phyloP scores from a whole-genome alignment of 768 basidiomycete species.

The Mycena galericulata region DNA sequence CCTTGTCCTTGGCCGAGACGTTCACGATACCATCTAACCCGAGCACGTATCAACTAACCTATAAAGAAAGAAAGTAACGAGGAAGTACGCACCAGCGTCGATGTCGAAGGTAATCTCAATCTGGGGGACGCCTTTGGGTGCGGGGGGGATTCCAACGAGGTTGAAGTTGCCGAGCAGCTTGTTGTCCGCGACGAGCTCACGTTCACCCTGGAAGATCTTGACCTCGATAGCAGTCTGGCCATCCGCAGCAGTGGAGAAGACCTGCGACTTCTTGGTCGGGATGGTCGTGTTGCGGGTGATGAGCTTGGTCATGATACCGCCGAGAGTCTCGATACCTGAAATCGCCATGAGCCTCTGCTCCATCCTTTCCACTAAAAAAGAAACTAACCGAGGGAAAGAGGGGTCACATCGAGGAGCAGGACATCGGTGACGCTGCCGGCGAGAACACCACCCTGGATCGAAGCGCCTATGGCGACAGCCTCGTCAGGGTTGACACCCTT shows the following conservation, averaged over 20 bases:
- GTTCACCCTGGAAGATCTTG: constrained; percentile 99
- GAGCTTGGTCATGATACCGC: constrained; percentile 99
- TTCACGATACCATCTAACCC: constrained; percentile 95
- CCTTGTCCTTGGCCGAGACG: constrained; percentile 96
- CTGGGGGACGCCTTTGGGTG: constrained; percentile 85
- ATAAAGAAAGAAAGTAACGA: not conserved
- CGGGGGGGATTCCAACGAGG: constrained; percentile 95
- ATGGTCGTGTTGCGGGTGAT: constrained; percentile 99
- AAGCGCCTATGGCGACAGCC: constrained; percentile 97
- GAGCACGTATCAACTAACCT: constrained; percentile 17
- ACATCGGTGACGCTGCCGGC: constrained; percentile 97
- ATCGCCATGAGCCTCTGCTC: constrained; percentile 5
- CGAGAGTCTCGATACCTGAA: constrained; percentile 91
- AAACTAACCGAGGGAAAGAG: constrained; percentile 88
- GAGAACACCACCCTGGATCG: constrained; percentile 98
- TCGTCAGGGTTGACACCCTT: constrained; percentile 99
- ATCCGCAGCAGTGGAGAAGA: constrained; percentile 98
- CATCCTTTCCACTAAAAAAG: not conserved
- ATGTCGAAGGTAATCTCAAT: constrained; percentile 96
- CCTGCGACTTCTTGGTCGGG: constrained; percentile 99
- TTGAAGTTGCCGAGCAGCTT: constrained; percentile 99
- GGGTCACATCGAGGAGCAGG: constrained; percentile 94
- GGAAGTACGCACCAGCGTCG: constrained; percentile 77
- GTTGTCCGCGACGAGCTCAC: constrained; percentile 98
- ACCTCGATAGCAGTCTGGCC: constrained; percentile 99